phyloP scores from a whole-genome alignment of 129 eudicot genomes.

The Flaveria sonorensis region DNA sequence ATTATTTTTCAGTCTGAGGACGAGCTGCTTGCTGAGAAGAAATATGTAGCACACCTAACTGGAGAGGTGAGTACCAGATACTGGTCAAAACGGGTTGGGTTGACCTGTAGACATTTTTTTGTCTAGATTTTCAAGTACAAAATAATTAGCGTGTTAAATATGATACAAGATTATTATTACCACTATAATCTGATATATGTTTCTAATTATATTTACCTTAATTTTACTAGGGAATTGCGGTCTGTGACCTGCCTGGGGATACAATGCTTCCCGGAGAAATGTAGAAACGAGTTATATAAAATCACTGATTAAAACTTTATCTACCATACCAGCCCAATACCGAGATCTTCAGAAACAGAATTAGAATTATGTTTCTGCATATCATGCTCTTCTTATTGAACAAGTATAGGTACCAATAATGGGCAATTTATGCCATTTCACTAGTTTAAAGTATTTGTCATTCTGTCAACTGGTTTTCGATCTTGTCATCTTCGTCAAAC shows the following conservation, averaged over 20 bases:
- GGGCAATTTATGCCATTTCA: slow-evolving; percentile 16
- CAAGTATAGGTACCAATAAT: slow-evolving; percentile 25
- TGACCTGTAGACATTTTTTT: no score
- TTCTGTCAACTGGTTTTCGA: slow-evolving; percentile 12
- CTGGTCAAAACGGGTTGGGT: slow-evolving; percentile 4
- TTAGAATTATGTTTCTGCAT: not conserved
- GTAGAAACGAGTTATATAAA: slow-evolving; percentile 39
- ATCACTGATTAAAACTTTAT: not conserved
- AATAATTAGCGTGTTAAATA: no score
- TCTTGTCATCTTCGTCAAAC: not conserved
- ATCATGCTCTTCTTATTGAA: slow-evolving; percentile 1
- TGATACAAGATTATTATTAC: no score
- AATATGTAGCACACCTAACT: slow-evolving; percentile 90
- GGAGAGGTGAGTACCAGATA: slow-evolving; percentile 70
- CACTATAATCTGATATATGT: not conserved
- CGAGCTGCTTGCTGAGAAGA: slow-evolving; percentile 87
- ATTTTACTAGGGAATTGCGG: slow-evolving; percentile 72
- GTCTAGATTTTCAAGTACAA: no score
- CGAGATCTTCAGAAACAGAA: slow-evolving; percentile 29
- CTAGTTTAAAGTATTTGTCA: slow-evolving; percentile 26
- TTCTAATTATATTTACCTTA: not conserved
- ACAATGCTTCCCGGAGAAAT: slow-evolving; percentile 98
- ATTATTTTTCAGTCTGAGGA: slow-evolving; percentile 62
- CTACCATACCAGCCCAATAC: slow-evolving; percentile 7
- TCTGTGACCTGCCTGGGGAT: slow-evolving; percentile 89